Evolutionary conservation across 1,139 yeast genomes (phyloP).

Genomic region (Yamadazyma conglobata): DNA sequence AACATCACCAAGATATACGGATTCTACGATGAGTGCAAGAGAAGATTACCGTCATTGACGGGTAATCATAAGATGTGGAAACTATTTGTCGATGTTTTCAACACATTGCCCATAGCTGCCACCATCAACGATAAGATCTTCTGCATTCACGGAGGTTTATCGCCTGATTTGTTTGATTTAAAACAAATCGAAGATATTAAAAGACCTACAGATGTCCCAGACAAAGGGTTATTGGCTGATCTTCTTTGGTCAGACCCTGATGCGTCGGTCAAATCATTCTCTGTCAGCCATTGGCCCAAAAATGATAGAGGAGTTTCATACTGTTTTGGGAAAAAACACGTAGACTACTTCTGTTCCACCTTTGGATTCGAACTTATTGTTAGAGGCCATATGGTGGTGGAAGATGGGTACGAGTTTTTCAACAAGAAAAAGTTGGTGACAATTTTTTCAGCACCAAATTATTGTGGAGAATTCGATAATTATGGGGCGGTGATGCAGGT

Average conservation of each 20-base stretch:
- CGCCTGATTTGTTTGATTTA: slow-evolving; percentile 67
- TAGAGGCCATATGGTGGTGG: slow-evolving; percentile 92
- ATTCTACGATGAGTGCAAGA: slow-evolving; percentile 83
- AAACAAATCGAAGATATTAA: slow-evolving; percentile 66
- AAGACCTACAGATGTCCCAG: slow-evolving; percentile 88
- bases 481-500: slow-evolving; percentile 93
- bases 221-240: slow-evolving; percentile 76
- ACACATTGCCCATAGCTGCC: slow-evolving; percentile 83
- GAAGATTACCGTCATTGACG: slow-evolving; percentile 55
- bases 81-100: slow-evolving; percentile 74
- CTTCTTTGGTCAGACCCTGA: slow-evolving; percentile 90
- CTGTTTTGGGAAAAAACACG: slow-evolving; percentile 72
- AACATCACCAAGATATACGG: slow-evolving; percentile 83
- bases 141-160: slow-evolving; percentile 87
- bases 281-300: slow-evolving; percentile 62
- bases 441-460: slow-evolving; percentile 83
- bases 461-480: slow-evolving; percentile 87
- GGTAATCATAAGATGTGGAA: slow-evolving; percentile 65
- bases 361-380: slow-evolving; percentile 79
- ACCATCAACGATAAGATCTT: slow-evolving; percentile 80
- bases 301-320: slow-evolving; percentile 88
- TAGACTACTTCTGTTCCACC: slow-evolving; percentile 62
- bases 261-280: slow-evolving; percentile 43
- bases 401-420: slow-evolving; percentile 88
- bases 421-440: slow-evolving; percentile 76